These are phyloP conservation scores for Kuraishia capsulata DNA, from an alignment of 805 yeast species.

Conservation along the genomic window DNA sequence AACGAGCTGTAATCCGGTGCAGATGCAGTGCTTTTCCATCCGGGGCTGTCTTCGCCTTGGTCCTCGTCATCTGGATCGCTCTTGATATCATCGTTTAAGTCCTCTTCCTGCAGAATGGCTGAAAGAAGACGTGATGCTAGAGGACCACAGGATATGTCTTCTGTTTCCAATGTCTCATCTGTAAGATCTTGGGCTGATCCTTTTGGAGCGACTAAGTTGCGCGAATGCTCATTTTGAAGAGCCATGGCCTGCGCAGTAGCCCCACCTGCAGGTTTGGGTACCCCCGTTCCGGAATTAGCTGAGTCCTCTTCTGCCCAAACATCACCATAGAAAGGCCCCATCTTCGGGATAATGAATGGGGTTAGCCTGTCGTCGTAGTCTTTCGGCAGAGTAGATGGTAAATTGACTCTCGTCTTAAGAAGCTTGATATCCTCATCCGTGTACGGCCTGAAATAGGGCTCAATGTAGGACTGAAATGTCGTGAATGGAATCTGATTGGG, in stretches of 20 bases:
- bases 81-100: constrained; percentile 9
- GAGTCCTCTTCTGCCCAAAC: constrained; percentile 82
- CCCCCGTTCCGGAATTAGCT: constrained; percentile 13
- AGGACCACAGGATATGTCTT: constrained; percentile 84
- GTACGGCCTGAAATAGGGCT: constrained; percentile 72
- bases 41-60: constrained; percentile 17
- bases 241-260: constrained; percentile 2
- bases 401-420: constrained; percentile 49
- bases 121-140: constrained; percentile 74
- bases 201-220: constrained; percentile 17
- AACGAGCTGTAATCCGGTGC: constrained; percentile 66
- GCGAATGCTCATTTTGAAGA: neutral
- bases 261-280: constrained; percentile 4
- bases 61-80: constrained; percentile 4
- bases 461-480: constrained; percentile 79
- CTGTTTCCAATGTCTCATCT: constrained; percentile 61
- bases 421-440: constrained; percentile 76
- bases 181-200: constrained; percentile 47
- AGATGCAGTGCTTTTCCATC: constrained; percentile 35
- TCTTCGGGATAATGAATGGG: constrained; percentile 75
- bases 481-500: constrained; percentile 86
- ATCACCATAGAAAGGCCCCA: constrained; percentile 77
- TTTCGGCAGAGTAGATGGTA: constrained; percentile 37
- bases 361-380: constrained; percentile 56
- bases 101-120: constrained; percentile 54